Evolutionary conservation across 176 grass and related monocot genomes (phyloP).

Genomic region (Oryza meridionalis): DNA sequence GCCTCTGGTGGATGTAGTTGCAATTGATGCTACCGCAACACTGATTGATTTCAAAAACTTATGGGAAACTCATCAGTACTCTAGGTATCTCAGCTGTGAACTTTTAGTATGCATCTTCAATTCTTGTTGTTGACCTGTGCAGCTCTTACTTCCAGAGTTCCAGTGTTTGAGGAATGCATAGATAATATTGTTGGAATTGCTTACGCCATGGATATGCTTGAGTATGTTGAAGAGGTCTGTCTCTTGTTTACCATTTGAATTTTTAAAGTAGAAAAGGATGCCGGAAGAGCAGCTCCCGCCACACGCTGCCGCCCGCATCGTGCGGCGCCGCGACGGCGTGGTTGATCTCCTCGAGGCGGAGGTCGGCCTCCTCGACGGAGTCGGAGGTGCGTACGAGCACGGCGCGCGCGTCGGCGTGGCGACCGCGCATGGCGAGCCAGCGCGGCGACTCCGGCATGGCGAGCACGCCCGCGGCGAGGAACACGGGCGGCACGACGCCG

Average conservation of each 20-base stretch:
- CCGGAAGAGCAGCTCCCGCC: conserved; percentile 41
- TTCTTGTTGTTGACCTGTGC: conserved; percentile 31
- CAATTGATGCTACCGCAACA: conserved; percentile 75
- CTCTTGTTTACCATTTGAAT: conserved; percentile 15
- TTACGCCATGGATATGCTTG: conserved; percentile 99
- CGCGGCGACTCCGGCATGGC: conserved; percentile 73
- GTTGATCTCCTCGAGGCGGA: conserved; percentile 54
- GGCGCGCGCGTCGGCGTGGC: conserved; percentile 41
- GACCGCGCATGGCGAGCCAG: conserved; percentile 67
- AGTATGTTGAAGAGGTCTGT: conserved; percentile 84
- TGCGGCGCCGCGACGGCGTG: background rate
- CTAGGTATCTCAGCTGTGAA: conserved; percentile 61
- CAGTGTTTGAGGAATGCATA: conserved; percentile 97
- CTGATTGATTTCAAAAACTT: conserved; percentile 90
- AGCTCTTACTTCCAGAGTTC: conserved; percentile 77
- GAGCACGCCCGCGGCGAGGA: conserved; percentile 42
- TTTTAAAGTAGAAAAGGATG: conserved; percentile 7
- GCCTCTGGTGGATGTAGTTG: conserved; percentile 93
- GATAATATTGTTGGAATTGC: conserved; percentile 99
- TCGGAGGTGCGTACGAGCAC: conserved; percentile 43
- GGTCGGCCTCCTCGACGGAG: conserved; percentile 39
- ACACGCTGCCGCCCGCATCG: background rate
- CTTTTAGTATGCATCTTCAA: conserved; percentile 27
- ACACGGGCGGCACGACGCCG: conserved; percentile 24
- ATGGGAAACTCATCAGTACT: conserved; percentile 96